Conservation (phyloP, 495 filamentous ascomycete genomes). For the Penicillium macrosclerotiorum region DNA sequence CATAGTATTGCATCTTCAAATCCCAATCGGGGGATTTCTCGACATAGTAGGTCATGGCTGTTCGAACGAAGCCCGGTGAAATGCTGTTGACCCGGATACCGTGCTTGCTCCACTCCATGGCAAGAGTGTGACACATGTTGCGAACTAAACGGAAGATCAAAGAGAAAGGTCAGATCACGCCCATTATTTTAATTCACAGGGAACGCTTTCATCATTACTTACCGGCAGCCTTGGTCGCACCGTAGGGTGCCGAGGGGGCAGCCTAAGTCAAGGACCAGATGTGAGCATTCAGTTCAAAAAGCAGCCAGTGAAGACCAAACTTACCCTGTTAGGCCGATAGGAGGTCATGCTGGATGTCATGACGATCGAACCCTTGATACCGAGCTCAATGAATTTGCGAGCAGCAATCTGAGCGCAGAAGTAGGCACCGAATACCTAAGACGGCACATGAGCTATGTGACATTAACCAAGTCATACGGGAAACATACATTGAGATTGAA, state of each 20-base stretch:
- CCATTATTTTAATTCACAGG: not conserved
- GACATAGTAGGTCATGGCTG: conserved; percentile 40
- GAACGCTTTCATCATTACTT: conserved; percentile 3
- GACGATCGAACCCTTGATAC: conserved; percentile 40
- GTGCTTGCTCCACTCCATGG: conserved; percentile 48
- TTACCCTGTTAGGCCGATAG: conserved; percentile 39
- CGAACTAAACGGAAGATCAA: conserved; percentile 17
- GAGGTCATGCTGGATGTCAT: conserved; percentile 46
- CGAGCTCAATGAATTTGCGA: conserved; percentile 40
- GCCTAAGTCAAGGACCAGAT: conserved; percentile 9
- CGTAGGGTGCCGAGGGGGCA: conserved; percentile 29
- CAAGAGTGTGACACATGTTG: conserved; percentile 39
- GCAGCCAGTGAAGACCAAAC: not conserved
- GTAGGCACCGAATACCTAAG: conserved; percentile 37
- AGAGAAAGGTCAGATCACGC: not conserved
- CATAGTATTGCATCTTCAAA: conserved; percentile 45
- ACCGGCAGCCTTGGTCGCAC: conserved; percentile 33
- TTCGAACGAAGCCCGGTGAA: conserved; percentile 38
- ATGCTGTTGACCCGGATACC: conserved; percentile 45
- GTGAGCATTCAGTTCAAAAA: not conserved
- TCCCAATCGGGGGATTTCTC: conserved; percentile 39
- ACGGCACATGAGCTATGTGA: not conserved
- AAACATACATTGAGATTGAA: conserved; percentile 41
- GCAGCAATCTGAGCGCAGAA: conserved; percentile 36
- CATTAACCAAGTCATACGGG: not conserved